Evolutionary conservation across 2,329 filamentous ascomycete genomes (phyloP).

Genomic region (Leptographium radiaticola): DNA sequence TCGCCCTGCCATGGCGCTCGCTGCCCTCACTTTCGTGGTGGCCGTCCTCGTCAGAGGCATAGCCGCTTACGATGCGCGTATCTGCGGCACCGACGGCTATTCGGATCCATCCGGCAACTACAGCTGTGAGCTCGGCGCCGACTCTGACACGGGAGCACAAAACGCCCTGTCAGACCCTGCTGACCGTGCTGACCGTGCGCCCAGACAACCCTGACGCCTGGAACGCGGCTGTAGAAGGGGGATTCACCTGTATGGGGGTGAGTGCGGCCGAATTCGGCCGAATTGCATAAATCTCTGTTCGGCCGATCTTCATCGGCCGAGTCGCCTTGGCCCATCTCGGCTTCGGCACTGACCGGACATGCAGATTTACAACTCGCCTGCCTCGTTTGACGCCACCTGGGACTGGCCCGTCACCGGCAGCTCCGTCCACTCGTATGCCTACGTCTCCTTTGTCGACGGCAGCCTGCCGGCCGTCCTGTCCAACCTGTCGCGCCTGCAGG

Average conservation of each 20-base stretch:
- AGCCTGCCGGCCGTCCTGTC: not conserved
- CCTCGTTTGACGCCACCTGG: constrained; percentile 2
- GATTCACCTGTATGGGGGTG: constrained; percentile 1
- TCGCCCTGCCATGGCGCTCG: not conserved
- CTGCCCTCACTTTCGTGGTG: not conserved
- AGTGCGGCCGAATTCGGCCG: not conserved
- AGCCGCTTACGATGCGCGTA: not conserved
- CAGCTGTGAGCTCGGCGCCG: not conserved
- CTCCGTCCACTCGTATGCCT: constrained; percentile 1
- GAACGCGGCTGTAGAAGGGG: not conserved
- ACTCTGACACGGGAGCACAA: not conserved
- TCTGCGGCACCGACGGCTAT: not conserved
- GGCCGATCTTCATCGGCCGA: too few relatives aligned
- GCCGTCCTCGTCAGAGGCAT: not conserved
- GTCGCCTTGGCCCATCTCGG: too few relatives aligned
- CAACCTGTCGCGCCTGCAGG: not conserved
- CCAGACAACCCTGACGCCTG: constrained; percentile 1
- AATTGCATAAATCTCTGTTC: too few relatives aligned
- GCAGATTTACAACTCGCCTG: not conserved
- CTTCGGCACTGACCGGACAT: not conserved
- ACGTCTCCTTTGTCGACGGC: not conserved
- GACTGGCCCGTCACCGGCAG: not conserved
- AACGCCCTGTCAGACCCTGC: not conserved
- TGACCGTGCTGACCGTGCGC: too few relatives aligned
- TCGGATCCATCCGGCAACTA: not conserved